Evolutionary conservation across 495 filamentous ascomycete genomes (phyloP), one percentile per base, ranked within the genome.

Genomic region (Aspergillus campestris): DNA sequence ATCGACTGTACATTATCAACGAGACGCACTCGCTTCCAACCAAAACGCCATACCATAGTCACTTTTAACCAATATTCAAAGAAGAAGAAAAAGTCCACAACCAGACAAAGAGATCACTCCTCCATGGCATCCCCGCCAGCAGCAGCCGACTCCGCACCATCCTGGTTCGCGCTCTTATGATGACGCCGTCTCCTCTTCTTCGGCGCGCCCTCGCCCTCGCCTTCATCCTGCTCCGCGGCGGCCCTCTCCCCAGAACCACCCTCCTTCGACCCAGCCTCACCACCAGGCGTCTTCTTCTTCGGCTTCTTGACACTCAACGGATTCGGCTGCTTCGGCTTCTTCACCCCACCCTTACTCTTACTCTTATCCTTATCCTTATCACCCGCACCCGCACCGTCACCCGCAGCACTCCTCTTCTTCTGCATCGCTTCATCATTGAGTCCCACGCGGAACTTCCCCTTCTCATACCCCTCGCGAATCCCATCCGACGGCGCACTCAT

Each of bases 221-320:
- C 45, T n/a, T 47, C 56, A 32, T 51, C 59, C 15, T 14, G 41
- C 28, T 50, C 52, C 33, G 64, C 53, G 34, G 41, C 48, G 7
- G 34, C 38, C 12, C 42, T 50, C 34, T 58, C 55, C 12, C 41
- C 18, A 38, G 28, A 14, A 40, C 9, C 34, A 44, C 49, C 30
- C 45, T 48, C 36, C 48, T 60, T 55, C 24, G 53, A 29, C 13
- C 28, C 39, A 32, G 34, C 12, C 30, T 24, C 15, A 43, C 49
- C 48, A 7, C 45, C 45, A 7, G 12, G 42, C 48, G 18, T 24
- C 18, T 48, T 58, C 57, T 73, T 83, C 70, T 85, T 88, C 43
- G 81, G 62, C 69, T 95, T 98, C 74, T 87, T 94, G 52, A 94
- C 68, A 48, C 88, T 82, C 50, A 97, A 69, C 8, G 92, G 92